These are phyloP conservation scores for Penicillium digitatum DNA, from an alignment of 2,329 filamentous ascomycete genomes.

Conservation along the genomic window DNA sequence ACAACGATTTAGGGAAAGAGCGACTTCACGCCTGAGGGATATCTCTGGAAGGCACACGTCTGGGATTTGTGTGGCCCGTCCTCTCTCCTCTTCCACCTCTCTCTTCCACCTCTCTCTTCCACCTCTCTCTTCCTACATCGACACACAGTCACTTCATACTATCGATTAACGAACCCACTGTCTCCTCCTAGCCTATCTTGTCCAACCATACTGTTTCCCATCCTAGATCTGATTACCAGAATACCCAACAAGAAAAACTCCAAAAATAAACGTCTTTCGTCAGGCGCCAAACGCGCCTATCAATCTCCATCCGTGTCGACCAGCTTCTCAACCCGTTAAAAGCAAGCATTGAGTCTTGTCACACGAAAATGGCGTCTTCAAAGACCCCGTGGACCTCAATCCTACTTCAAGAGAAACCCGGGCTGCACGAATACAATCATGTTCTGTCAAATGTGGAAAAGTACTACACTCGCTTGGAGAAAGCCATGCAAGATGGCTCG, in stretches of 20 bases:
- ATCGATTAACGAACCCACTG: background rate
- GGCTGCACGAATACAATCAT: slow-evolving; percentile 10
- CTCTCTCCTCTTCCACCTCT: background rate
- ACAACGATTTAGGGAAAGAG: background rate
- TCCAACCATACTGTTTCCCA: background rate
- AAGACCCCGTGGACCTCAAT: slow-evolving; percentile 1
- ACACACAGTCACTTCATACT: background rate
- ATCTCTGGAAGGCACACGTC: background rate
- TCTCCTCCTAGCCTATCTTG: background rate
- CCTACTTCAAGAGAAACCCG: slow-evolving; percentile 6
- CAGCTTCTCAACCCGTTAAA: background rate
- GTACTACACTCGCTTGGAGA: slow-evolving; percentile 6
- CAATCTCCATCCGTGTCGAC: background rate
- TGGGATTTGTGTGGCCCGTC: background rate
- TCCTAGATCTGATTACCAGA: background rate
- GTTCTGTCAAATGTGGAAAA: slow-evolving; percentile 4
- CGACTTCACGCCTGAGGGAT: background rate
- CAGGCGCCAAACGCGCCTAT: background rate
- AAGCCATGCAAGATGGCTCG: slow-evolving; percentile 1
- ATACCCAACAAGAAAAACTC: background rate
- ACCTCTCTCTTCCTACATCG: background rate
- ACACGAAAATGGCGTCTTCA: slow-evolving; percentile 1
- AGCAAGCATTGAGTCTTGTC: background rate
- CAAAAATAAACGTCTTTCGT: background rate
- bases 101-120: background rate